Conservation (phyloP, 768 basidiomycete genomes). For the Lentinula boryana region DNA sequence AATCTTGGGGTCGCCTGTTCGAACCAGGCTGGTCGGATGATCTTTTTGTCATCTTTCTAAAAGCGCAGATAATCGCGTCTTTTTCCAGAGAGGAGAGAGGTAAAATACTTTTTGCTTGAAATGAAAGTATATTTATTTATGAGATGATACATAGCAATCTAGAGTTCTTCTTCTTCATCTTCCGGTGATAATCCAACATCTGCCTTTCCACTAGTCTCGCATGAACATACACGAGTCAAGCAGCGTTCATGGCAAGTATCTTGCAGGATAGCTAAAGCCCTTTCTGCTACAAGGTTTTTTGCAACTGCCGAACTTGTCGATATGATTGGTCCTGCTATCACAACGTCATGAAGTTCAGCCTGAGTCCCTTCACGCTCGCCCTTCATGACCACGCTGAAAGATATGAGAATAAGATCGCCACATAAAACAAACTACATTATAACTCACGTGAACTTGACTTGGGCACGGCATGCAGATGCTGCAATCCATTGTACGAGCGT, state of each 20-base stretch:
- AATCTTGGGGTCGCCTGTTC: conserved; percentile 59
- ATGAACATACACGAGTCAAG: conserved; percentile 38
- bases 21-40: conserved; percentile 49
- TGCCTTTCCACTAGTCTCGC: conserved; percentile 12
- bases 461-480: conserved; percentile 44
- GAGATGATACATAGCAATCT: too few species aligned
- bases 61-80: too few species aligned
- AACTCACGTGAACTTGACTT: conserved; percentile 38
- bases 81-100: too few species aligned
- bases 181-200: neutral
- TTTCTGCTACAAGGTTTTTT: conserved; percentile 62
- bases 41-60: too few species aligned
- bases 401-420: neutral
- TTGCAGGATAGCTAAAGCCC: conserved; percentile 47
- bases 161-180: too few species aligned
- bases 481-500: conserved; percentile 66
- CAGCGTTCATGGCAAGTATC: conserved; percentile 38
- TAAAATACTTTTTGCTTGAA: too few species aligned
- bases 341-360: conserved; percentile 51
- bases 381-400: conserved; percentile 7
- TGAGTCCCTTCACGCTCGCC: conserved; percentile 38
- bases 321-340: conserved; percentile 56
- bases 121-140: too few species aligned
- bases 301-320: conserved; percentile 54
- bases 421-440: neutral